Evolutionary conservation across 805 yeast genomes (phyloP).

Genomic region (Sugiyamaella marilandica): DNA sequence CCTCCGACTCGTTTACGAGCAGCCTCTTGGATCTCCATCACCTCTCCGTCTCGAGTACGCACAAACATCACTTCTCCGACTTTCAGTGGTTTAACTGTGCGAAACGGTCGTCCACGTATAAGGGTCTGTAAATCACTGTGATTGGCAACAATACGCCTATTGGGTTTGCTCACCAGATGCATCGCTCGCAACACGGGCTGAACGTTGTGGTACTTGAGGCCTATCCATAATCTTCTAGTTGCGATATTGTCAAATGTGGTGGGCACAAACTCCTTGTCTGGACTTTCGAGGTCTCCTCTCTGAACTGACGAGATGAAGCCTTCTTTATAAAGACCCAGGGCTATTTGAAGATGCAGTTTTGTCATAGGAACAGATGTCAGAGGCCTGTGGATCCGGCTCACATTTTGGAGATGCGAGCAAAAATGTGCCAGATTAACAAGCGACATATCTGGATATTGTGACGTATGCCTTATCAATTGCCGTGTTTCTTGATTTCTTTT

Average conservation of each 20-base stretch:
- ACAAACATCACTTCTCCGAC: constrained; percentile 88
- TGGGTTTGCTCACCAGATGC: constrained; percentile 78
- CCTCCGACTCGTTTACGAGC: constrained; percentile 67
- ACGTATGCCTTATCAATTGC: no score
- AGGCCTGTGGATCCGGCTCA: constrained; percentile 66
- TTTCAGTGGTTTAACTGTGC: constrained; percentile 72
- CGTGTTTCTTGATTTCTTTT: background rate
- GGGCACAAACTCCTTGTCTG: constrained; percentile 57
- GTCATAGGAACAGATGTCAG: constrained; percentile 80
- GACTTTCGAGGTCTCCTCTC: constrained; percentile 79
- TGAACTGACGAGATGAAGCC: constrained; percentile 84
- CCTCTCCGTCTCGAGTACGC: constrained; percentile 44
- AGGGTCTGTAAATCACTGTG: constrained; percentile 63
- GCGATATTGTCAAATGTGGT: constrained; percentile 83
- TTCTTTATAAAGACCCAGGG: constrained; percentile 80
- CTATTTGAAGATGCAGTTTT: constrained; percentile 74
- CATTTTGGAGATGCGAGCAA: constrained; percentile 87
- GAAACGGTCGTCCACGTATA: constrained; percentile 69
- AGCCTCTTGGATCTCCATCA: constrained; percentile 83
- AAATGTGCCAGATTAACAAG: constrained; percentile 76
- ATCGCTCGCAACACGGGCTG: constrained; percentile 70
- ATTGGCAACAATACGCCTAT: constrained; percentile 62
- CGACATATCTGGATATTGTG: constrained; percentile 50
- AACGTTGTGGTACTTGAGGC: constrained; percentile 79
- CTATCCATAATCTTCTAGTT: constrained; percentile 85